These are phyloP conservation scores for Metrosideros polymorpha DNA, from an alignment of 441 rosid genomes.

Conservation along the genomic window DNA sequence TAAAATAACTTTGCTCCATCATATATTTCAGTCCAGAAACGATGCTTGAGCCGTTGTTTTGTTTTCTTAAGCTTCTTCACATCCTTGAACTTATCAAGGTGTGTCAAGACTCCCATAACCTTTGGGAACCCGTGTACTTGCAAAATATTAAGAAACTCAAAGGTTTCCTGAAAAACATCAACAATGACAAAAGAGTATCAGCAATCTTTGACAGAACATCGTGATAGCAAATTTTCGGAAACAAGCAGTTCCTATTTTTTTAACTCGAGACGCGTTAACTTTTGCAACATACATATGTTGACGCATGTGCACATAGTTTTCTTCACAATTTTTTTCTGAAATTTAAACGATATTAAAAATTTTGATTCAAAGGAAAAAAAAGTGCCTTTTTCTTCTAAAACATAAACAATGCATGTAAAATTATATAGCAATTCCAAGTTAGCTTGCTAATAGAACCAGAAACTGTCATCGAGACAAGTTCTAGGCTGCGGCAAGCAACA, in stretches of 20 bases:
- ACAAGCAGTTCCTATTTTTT: neutral
- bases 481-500: neutral
- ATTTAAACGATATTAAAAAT: neutral
- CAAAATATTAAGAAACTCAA: slow-evolving; percentile 90
- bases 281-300: neutral
- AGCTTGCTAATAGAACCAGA: neutral
- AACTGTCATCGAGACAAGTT: neutral
- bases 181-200: neutral
- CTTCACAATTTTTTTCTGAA: neutral
- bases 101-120: slow-evolving; percentile 95
- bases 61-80: slow-evolving; percentile 83
- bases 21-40: slow-evolving; percentile 92
- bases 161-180: slow-evolving; percentile 54
- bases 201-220: neutral
- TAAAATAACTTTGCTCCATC: slow-evolving; percentile 87
- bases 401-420: too few relatives aligned
- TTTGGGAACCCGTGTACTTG: slow-evolving; percentile 91
- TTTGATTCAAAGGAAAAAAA: too few relatives aligned
- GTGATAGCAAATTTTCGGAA: neutral
- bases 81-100: slow-evolving; percentile 86
- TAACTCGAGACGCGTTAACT: neutral
- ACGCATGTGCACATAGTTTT: neutral
- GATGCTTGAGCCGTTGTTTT: slow-evolving; percentile 86
- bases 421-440: neutral
- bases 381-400: too few relatives aligned